Base-by-base conservation (phyloP, 192 early-diverging fungal species). In the Backusella parvicylindrica region DNA sequence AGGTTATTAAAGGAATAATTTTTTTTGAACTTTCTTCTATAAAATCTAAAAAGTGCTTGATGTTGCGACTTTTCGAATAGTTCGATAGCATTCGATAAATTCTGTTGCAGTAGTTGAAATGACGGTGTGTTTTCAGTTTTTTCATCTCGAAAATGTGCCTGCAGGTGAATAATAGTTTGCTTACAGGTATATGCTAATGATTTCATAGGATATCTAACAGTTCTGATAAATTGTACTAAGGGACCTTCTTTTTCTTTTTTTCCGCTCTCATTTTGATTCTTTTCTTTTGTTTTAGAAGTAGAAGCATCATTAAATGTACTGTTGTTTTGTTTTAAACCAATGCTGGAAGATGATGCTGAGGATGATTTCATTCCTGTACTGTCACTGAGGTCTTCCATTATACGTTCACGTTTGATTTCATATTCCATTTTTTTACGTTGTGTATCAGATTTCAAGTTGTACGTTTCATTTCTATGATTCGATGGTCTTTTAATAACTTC, bases 101-200 rank as follows among this genome's bases (percentile, higher is more conserved):
- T 87, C 63, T 74, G 43, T 30, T 77, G 80, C 16, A 66, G 11
- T 8, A 33, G 9, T 4, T 35, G 31, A 33, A 66, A 66, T 35
- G 64, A 66, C n/a, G 64, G 64, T 26, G 68, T 70, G 5, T 38
- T 70, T 16, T 21, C 18, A 16, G 68, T 70, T 40, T 38, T 72
- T 35, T 8, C 72, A 63, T 67, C 41, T 16, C 56, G 74, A 47
- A 87, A 87, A 36, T 76, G 77, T 4, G 75, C 77, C 69, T 87
- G 81, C 13, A 87, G 53, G 75, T 87, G 81, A 64, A 79, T 74
- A 56, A 85, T 82, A 9, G 86, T 87, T 73, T 79, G 68, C 41
- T 87, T 87, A 69, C 86, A 87, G 11, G 86, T 87, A 23, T 76
- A 75, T 0, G 82, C 86, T 18, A 87, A 50, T 18, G 84, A 84